Base-by-base conservation (phyloP, 495 filamentous ascomycete species). In the Hypoxylon perforatum region DNA sequence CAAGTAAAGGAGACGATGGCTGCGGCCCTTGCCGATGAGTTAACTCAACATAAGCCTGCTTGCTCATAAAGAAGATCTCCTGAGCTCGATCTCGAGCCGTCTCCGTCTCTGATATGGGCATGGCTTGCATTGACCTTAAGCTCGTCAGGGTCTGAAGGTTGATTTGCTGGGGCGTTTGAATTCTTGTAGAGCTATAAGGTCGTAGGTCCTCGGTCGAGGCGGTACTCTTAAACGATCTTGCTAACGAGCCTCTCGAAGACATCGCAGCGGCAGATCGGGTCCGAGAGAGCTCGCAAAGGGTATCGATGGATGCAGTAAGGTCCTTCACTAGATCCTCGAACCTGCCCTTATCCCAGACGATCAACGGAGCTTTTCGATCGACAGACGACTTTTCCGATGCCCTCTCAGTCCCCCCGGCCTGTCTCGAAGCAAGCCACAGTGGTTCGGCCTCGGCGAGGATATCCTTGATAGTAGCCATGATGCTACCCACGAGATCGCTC, bases 381-480 rank as follows among this genome's bases (percentile, higher is more conserved):
- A 61, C 73, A 1, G 78, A 69, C 4, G 72, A 54, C 49, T 73
- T 67, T 18, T 78, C 77, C 1, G 73, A 65, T 12, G 73, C 72
- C 17, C 74, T 74, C 42, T 81, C 75, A 45, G 84, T 82, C 21
- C 82, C 78, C 47, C 77, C 61, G 36, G 79, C 67, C 53, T 75
- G 72, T 50, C 77, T 78, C 4, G 81, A 80, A 56, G 79, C 81
- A 49, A 81, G 83, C 80, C 89, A 91, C n/a, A 96, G 79, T 30
- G 85, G 84, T 74, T 97, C 93, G 15, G 92, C 92, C 72, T 96
- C 91, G 42, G 91, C 90, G 35, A 96, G 82, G 21, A 94, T 88
- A 57, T 93, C 91, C 75, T 92, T 92, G 72, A 97, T 97, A 5
- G 91, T 92, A 17, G 86, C 87, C 88, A 97, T 91, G 52, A 97